Evolutionary conservation across 2,329 filamentous ascomycete genomes (phyloP).

Genomic region (Penicillium freii): DNA sequence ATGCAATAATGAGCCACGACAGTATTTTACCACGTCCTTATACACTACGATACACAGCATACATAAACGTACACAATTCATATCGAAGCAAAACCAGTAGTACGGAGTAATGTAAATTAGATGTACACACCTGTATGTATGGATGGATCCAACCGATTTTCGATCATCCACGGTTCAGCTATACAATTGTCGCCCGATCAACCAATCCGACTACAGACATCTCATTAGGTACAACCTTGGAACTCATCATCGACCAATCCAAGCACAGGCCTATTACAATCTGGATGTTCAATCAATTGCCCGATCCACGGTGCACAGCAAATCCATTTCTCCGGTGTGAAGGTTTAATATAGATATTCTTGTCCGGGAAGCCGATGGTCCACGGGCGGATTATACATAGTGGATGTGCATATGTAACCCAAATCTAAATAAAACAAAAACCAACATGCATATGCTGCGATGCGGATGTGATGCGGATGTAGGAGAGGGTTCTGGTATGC

Average conservation of each 20-base stretch:
- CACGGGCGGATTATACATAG: not conserved
- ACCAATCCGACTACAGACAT: not conserved
- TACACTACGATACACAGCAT: not conserved
- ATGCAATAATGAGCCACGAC: constrained; percentile 2
- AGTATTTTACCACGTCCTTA: not conserved
- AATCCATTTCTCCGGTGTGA: not conserved
- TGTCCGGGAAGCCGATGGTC: not conserved
- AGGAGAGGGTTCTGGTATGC: not conserved
- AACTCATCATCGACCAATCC: not conserved
- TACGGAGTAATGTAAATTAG: too few relatives aligned
- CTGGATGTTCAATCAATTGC: not conserved
- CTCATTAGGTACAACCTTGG: not conserved
- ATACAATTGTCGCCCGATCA: not conserved
- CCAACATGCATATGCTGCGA: not conserved
- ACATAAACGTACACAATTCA: not conserved
- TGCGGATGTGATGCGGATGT: not conserved
- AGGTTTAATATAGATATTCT: not conserved
- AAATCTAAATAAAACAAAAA: not conserved
- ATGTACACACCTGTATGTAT: too few relatives aligned
- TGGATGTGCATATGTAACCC: not conserved
- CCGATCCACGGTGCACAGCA: not conserved
- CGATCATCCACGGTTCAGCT: not conserved
- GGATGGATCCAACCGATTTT: not conserved
- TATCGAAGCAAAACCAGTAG: too few relatives aligned
- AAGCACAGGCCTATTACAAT: not conserved